Evolutionary conservation across 129 eudicot genomes (phyloP).

Genomic region (Lactuca saligna): DNA sequence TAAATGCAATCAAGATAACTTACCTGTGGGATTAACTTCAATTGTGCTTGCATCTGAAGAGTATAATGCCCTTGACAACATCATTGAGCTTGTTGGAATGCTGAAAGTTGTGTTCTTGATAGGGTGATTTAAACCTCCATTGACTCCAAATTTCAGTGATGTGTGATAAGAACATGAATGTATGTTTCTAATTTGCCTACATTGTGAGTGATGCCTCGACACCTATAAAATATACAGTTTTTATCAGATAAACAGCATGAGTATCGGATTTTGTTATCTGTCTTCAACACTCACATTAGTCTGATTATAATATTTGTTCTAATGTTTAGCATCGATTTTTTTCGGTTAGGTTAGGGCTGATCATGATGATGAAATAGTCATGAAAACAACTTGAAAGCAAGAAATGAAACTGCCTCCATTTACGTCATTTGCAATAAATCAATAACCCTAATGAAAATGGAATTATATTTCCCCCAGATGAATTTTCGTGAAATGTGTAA

Average conservation of each 20-base stretch:
- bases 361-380: neutral
- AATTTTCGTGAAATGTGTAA: neutral
- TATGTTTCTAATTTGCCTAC: conserved; percentile 16
- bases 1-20: neutral
- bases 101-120: conserved; percentile 12
- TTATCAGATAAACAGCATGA: neutral
- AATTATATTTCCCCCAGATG: neutral
- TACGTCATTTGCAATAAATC: neutral
- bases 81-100: conserved; percentile 19
- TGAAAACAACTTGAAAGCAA: neutral
- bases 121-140: conserved; percentile 26
- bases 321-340: too few relatives aligned
- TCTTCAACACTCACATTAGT: neutral
- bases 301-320: neutral
- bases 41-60: conserved; percentile 42
- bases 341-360: neutral
- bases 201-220: conserved; percentile 19
- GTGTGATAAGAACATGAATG: conserved; percentile 27
- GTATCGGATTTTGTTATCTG: neutral
- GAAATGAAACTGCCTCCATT: neutral
- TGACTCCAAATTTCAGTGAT: conserved; percentile 12
- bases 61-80: conserved; percentile 48
- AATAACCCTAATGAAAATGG: conserved; percentile 1
- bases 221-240: conserved; percentile 15
- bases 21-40: conserved; percentile 47